Evolutionary conservation across 2,329 filamentous ascomycete species (phyloP).

Genomic region (Colletotrichum sp.): DNA sequence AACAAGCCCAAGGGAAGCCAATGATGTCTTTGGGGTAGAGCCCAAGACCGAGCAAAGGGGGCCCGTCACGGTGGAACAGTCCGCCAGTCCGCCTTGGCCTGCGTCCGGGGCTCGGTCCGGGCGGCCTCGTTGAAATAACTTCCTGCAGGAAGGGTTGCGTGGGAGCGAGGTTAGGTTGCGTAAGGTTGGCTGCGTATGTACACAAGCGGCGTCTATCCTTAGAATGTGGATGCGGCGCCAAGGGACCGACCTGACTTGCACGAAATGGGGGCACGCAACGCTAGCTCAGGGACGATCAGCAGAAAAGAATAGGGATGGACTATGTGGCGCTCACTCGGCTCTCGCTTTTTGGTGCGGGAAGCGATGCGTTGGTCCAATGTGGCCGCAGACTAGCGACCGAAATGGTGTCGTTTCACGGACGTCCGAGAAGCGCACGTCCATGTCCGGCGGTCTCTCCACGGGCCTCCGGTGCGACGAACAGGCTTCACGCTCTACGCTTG

Average conservation of each 20-base stretch:
- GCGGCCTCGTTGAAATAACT: background rate
- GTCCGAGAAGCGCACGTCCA: slow-evolving; percentile 15
- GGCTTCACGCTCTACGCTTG: background rate
- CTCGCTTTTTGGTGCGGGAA: slow-evolving; percentile 19
- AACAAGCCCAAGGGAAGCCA: background rate
- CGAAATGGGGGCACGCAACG: background rate
- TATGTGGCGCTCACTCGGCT: slow-evolving; percentile 10
- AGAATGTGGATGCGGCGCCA: background rate
- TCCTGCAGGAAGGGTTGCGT: background rate
- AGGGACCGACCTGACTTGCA: background rate
- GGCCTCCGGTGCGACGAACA: slow-evolving; percentile 13
- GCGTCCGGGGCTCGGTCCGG: slow-evolving; percentile 10
- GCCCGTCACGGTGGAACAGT: slow-evolving; percentile 8
- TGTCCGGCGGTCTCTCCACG: slow-evolving; percentile 21
- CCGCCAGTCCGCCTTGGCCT: slow-evolving; percentile 9
- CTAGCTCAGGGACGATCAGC: slow-evolving; percentile 10
- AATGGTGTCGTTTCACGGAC: slow-evolving; percentile 20
- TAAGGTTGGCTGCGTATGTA: background rate
- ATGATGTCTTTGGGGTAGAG: background rate
- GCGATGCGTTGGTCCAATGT: slow-evolving; percentile 3
- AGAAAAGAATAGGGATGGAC: background rate
- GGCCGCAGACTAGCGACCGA: slow-evolving; percentile 3
- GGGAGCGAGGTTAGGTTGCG: background rate
- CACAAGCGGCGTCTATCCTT: background rate
- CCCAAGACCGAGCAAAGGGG: slow-evolving; percentile 4